phyloP scores from a whole-genome alignment of 2,329 filamentous ascomycete species.

The Didymella exigua region DNA sequence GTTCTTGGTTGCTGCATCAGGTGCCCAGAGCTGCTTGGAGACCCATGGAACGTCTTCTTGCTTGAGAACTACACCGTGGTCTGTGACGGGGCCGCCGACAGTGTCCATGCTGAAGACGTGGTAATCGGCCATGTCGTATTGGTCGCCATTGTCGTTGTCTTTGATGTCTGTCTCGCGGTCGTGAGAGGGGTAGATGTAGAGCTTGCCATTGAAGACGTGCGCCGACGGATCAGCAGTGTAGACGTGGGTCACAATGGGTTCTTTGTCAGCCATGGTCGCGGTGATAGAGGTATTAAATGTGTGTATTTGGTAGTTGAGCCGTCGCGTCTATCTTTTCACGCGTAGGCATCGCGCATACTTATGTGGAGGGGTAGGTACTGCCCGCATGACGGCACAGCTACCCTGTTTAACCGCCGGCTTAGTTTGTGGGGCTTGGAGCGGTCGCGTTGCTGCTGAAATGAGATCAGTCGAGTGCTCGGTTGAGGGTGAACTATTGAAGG shows the following conservation, averaged over 20 bases:
- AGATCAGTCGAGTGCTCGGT: constrained; percentile 17
- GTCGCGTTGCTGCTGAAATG: constrained; percentile 23
- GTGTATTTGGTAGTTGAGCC: background rate
- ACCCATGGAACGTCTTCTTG: constrained; percentile 75
- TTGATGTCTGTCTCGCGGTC: constrained; percentile 75
- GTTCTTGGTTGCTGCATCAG: constrained; percentile 72
- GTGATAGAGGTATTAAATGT: background rate
- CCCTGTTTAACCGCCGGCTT: constrained; percentile 44
- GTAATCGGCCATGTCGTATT: constrained; percentile 85
- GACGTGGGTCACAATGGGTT: constrained; percentile 72
- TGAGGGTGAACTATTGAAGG: constrained; percentile 23
- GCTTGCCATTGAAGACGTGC: constrained; percentile 74
- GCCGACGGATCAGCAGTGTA: constrained; percentile 83
- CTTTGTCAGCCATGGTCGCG: constrained; percentile 47
- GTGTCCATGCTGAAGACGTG: constrained; percentile 73
- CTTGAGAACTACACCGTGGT: constrained; percentile 73
- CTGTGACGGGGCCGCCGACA: constrained; percentile 64
- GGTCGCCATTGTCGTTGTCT: constrained; percentile 84
- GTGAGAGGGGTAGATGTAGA: constrained; percentile 83
- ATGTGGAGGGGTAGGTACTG: constrained; percentile 30
- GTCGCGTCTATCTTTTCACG: constrained; percentile 10
- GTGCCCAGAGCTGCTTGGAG: constrained; percentile 79
- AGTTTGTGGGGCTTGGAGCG: constrained; percentile 26
- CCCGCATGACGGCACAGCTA: constrained; percentile 29
- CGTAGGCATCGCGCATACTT: constrained; percentile 29